A percentile compares a stretch with the other conserved stretches of the same genome.
These are phyloP conservation scores for Amanita pallidorosea DNA, from an alignment of 768 basidiomycete genomes.

Conservation along the genomic window DNA sequence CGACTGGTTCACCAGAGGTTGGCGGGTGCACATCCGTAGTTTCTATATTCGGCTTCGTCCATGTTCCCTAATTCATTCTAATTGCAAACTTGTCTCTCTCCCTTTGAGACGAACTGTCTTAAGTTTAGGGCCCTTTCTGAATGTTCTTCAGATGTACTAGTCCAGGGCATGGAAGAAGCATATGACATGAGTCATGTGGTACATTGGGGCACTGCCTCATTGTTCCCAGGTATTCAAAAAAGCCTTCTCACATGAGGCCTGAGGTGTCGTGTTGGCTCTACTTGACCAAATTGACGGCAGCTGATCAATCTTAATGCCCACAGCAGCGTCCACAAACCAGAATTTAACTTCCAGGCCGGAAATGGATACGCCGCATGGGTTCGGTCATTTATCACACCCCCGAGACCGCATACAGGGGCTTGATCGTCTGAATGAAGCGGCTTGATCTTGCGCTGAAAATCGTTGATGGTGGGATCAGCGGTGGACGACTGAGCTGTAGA, in stretches of 20 bases:
- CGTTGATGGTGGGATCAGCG: no score
- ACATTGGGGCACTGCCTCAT: not conserved
- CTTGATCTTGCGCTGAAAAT: no score
- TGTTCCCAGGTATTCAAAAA: not conserved
- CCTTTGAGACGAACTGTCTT: not conserved
- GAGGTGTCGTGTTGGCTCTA: not conserved
- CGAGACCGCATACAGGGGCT: no score
- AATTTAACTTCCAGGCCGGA: not conserved
- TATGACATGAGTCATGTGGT: constrained; percentile 1
- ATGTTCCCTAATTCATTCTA: not conserved
- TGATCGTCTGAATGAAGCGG: no score
- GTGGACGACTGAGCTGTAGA: no score
- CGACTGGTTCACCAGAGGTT: constrained; percentile 1
- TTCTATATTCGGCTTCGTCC: not conserved
- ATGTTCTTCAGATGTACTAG: not conserved
- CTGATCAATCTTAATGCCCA: not conserved
- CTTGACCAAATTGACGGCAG: not conserved
- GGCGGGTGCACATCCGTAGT: constrained; percentile 1
- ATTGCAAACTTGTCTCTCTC: not conserved
- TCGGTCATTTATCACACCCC: constrained; percentile 15
- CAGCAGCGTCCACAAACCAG: not conserved
- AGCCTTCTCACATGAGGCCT: not conserved
- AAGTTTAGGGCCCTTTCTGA: not conserved
- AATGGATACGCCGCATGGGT: constrained; percentile 24
- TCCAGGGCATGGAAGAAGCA: not conserved